phyloP scores from a whole-genome alignment of 2,329 filamentous ascomycete genomes.

The Grosmannia penicillata region DNA sequence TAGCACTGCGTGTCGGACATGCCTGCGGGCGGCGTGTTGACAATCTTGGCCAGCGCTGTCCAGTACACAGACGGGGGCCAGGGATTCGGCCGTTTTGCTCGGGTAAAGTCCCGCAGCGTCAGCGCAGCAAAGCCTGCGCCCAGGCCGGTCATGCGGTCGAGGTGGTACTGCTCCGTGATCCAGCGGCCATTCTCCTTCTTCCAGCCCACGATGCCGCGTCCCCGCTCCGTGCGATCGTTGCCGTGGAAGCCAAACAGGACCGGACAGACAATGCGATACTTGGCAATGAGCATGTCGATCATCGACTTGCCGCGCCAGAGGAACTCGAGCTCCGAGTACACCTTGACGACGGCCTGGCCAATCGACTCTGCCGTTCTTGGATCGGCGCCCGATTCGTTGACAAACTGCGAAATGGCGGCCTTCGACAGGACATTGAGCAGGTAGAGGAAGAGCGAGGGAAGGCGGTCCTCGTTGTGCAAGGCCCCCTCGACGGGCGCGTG shows the following conservation, averaged over 20 bases:
- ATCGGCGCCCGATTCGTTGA: constrained; percentile 44
- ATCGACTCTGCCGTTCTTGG: constrained; percentile 54
- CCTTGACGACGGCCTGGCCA: constrained; percentile 51
- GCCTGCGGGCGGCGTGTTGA: constrained; percentile 55
- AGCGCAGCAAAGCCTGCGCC: constrained; percentile 75
- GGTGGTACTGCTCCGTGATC: constrained; percentile 57
- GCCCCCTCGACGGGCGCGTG: constrained; percentile 23
- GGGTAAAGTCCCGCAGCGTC: constrained; percentile 67
- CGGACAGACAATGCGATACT: constrained; percentile 68
- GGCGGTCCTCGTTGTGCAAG: constrained; percentile 26
- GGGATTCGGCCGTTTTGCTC: constrained; percentile 52
- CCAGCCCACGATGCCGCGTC: constrained; percentile 61
- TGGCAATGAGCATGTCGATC: constrained; percentile 66
- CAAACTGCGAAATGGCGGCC: constrained; percentile 48
- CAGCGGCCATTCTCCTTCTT: constrained; percentile 43
- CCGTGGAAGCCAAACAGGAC: constrained; percentile 75
- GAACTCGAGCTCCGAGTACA: constrained; percentile 52
- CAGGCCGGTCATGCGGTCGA: constrained; percentile 69
- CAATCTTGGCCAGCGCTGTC: constrained; percentile 58
- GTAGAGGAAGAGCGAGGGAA: constrained; percentile 53
- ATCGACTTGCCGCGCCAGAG: constrained; percentile 50
- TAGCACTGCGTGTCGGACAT: constrained; percentile 61
- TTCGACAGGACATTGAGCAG: constrained; percentile 60
- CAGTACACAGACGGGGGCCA: constrained; percentile 74
- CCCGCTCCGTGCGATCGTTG: constrained; percentile 55